phyloP scores from a whole-genome alignment of 2,329 filamentous ascomycete species.

The Gaeumannomyces sp. region DNA sequence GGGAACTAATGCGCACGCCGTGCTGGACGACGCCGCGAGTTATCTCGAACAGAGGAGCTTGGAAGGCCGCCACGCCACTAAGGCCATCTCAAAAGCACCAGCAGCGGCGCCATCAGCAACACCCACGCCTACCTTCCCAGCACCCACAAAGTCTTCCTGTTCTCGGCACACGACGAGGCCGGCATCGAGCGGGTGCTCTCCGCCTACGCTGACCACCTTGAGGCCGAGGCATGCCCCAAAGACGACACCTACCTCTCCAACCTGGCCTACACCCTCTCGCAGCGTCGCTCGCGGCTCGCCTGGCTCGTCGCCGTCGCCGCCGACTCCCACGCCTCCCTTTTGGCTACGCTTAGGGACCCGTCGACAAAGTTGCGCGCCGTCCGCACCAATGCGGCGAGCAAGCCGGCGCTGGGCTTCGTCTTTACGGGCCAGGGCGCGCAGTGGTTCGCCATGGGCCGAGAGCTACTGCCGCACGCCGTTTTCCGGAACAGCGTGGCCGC shows the following conservation, averaged over 20 bases:
- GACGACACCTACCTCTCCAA: slow-evolving; percentile 1
- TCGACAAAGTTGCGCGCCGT: slow-evolving; percentile 16
- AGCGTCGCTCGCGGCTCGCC: neutral
- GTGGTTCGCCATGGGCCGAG: slow-evolving; percentile 30
- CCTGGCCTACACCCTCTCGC: slow-evolving; percentile 3
- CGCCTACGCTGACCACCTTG: slow-evolving; percentile 25
- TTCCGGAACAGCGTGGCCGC: neutral
- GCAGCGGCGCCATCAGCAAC: neutral
- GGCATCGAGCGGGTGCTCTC: slow-evolving; percentile 3
- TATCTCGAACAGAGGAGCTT: neutral
- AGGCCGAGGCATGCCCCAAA: neutral
- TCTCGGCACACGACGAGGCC: slow-evolving; percentile 5
- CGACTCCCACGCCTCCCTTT: neutral
- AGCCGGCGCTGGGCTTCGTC: slow-evolving; percentile 24
- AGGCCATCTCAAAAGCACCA: neutral
- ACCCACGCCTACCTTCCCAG: neutral
- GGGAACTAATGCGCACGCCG: slow-evolving; percentile 23
- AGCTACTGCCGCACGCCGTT: slow-evolving; percentile 19
- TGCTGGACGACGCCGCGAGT: slow-evolving; percentile 15
- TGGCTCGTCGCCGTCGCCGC: neutral
- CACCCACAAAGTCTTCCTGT: slow-evolving; percentile 3
- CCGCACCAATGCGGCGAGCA: neutral
- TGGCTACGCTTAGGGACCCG: neutral
- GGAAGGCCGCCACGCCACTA: neutral
- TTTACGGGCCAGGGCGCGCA: slow-evolving; percentile 35